These are phyloP conservation scores for Haplosporangium sp. DNA, from an alignment of 371 early-diverging fungal species.

Conservation along the genomic window DNA sequence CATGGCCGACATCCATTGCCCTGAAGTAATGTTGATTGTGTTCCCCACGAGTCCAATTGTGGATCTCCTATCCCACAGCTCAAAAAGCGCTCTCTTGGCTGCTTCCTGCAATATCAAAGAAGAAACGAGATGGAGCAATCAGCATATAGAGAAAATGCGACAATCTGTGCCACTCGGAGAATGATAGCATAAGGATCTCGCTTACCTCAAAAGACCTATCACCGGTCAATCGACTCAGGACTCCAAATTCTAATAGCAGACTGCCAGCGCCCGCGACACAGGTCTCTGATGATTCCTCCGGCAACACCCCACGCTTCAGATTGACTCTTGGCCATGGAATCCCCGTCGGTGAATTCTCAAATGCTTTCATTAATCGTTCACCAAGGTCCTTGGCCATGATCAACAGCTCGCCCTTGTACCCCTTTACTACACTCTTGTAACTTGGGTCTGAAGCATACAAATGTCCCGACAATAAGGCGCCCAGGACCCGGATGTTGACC, in stretches of 20 bases:
- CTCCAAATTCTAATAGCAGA: constrained; percentile 95
- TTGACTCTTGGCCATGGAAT: constrained; percentile 93
- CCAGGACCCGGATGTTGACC: constrained; percentile 90
- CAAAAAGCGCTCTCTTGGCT: constrained; percentile 78
- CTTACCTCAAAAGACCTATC: constrained; percentile 79
- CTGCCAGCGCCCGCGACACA: constrained; percentile 96
- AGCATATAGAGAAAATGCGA: background rate
- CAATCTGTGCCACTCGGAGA: no score
- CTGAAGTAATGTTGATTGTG: constrained; percentile 77
- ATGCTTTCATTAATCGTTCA: constrained; percentile 90
- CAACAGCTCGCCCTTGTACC: constrained; percentile 85
- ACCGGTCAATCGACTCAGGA: constrained; percentile 87
- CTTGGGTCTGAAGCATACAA: constrained; percentile 80
- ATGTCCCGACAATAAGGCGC: constrained; percentile 92
- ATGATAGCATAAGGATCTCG: background rate
- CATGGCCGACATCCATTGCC: constrained; percentile 77
- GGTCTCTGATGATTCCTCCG: constrained; percentile 79
- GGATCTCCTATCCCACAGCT: constrained; percentile 84
- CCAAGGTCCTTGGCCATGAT: constrained; percentile 85
- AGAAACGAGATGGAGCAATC: constrained; percentile 2
- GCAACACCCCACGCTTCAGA: constrained; percentile 76
- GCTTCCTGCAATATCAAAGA: constrained; percentile 56
- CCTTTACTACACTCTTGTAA: constrained; percentile 51
- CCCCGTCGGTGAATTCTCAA: constrained; percentile 82
- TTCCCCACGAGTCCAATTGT: constrained; percentile 86